A percentile compares a stretch with the other conserved stretches of the same genome.
These are phyloP conservation scores for Salvia hispanica DNA, from an alignment of 257 asterid genomes.

Conservation along the genomic window DNA sequence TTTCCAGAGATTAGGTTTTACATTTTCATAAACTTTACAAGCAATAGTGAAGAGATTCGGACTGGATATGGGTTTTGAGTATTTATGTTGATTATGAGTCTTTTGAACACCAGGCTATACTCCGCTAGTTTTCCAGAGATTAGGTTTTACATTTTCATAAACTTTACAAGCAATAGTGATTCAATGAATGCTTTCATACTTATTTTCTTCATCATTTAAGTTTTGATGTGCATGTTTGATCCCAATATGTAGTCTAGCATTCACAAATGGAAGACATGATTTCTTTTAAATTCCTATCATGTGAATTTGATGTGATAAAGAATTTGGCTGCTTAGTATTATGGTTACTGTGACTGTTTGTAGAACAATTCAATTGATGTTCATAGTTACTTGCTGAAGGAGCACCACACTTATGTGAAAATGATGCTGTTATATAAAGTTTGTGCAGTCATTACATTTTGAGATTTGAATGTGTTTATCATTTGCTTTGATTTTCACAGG, in stretches of 20 bases:
- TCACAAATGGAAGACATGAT: background rate
- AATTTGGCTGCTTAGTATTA: background rate
- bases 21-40: background rate
- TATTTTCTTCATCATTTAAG: background rate
- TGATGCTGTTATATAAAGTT: constrained; percentile 5
- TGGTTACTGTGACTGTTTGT: background rate
- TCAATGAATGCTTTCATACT: background rate
- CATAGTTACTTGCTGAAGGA: constrained; percentile 7
- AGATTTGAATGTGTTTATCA: background rate
- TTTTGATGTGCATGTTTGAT: background rate
- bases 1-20: background rate
- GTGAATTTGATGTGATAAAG: background rate
- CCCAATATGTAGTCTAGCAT: background rate
- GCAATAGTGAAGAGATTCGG: constrained; percentile 5
- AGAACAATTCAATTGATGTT: background rate
- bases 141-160: background rate
- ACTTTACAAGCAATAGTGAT: background rate
- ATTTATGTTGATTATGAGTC: background rate
- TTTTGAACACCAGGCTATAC: constrained; percentile 6
- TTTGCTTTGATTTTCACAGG: constrained; percentile 47
- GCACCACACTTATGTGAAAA: background rate
- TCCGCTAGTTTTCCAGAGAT: background rate
- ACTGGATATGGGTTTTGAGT: background rate
- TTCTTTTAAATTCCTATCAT: background rate
- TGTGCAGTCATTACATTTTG: background rate